Conservation (phyloP, 768 basidiomycete genomes). For the Mycena indigotica region DNA sequence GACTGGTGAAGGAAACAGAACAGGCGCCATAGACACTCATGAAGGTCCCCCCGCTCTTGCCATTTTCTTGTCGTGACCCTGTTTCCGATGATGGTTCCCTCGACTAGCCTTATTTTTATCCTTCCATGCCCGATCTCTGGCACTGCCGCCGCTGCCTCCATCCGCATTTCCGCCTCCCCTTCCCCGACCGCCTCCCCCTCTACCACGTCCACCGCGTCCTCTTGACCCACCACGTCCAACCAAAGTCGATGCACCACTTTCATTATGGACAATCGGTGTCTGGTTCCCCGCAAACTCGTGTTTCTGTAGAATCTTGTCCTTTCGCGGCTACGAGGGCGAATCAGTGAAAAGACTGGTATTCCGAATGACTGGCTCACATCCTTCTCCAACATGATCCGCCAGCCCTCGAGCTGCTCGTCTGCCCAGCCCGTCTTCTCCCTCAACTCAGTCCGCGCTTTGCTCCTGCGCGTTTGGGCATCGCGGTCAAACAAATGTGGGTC, state of each 20-base stretch:
- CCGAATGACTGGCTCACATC: constrained; percentile 63
- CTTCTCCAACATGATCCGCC: constrained; percentile 86
- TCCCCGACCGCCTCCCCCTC: constrained; percentile 38
- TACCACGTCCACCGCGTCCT: constrained; percentile 39
- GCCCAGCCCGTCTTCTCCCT: constrained; percentile 72
- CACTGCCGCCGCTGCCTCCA: constrained; percentile 40
- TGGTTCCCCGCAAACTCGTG: constrained; percentile 77
- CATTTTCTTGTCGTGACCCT: constrained; percentile 92
- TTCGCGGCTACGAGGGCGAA: constrained; percentile 54
- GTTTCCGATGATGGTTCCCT: constrained; percentile 73
- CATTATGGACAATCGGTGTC: constrained; percentile 21
- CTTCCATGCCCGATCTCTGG: constrained; percentile 69
- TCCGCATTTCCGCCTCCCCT: constrained; percentile 38
- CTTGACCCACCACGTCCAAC: constrained; percentile 41
- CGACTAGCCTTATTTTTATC: constrained; percentile 76
- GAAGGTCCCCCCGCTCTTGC: constrained; percentile 50
- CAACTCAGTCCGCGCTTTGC: constrained; percentile 67
- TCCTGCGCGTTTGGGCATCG: constrained; percentile 69
- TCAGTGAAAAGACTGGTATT: background rate
- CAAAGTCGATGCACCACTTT: constrained; percentile 39
- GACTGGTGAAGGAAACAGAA: no score
- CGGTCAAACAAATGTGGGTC: constrained; percentile 78
- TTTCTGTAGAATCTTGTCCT: constrained; percentile 73
- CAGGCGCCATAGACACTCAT: no score
- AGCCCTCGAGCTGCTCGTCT: constrained; percentile 91